Evolutionary conservation across 2,329 filamentous ascomycete species (phyloP), one percentile per base, ranked within the genome.

Genomic region (Penicillium hesseltinei): DNA sequence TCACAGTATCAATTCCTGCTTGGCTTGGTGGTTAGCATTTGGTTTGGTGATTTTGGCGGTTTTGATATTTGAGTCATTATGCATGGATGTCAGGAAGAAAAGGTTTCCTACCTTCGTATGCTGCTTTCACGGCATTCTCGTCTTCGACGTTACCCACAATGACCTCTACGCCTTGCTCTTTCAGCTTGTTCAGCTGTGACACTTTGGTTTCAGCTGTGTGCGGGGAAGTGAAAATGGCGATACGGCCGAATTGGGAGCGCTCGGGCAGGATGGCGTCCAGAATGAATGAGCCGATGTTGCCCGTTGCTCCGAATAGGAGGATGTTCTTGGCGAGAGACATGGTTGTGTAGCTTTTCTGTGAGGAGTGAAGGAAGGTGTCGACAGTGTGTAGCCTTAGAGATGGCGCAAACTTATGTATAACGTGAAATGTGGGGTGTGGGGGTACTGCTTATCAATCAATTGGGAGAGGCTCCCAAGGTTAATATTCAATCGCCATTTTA

Each of bases 1-100:
- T 75, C 42, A 90, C 78, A 0, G 87, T 89, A 69, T 90, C 85
- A 63, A 87, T 81, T 48, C 75, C 80, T 80, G n/a, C 15, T 35
- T 11, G 19, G 7, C 4, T 51, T 31, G 1, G 27, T n/a, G 31
- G 17, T 65, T 48, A 63, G 53, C 25, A 48, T 27, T 23, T 10
- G 11, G 27, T 17, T 21, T 39, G 10, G 8, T 51, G 19, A 4
- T 21, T 39, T 27, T 23, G 3, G 23, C 33, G 0, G 25, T 40
- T 48, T 42, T 42, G n/a, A 31, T 21, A 23, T n/a, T 33, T 47
- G 5, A 33, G 43, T 21, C 29, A 21, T 21, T 35, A 23, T 29
- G 29, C n/a, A 11, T 19, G 6, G 7, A 35, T 13, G 11, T 8
- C 23, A 19, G 10, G 9, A n/a, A 23, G 2, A 10, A n/a, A 39